A percentile compares a stretch with the other conserved stretches of the same genome.
Conservation (phyloP, 2,329 filamentous ascomycete genomes). For the Xylaria sp. region DNA sequence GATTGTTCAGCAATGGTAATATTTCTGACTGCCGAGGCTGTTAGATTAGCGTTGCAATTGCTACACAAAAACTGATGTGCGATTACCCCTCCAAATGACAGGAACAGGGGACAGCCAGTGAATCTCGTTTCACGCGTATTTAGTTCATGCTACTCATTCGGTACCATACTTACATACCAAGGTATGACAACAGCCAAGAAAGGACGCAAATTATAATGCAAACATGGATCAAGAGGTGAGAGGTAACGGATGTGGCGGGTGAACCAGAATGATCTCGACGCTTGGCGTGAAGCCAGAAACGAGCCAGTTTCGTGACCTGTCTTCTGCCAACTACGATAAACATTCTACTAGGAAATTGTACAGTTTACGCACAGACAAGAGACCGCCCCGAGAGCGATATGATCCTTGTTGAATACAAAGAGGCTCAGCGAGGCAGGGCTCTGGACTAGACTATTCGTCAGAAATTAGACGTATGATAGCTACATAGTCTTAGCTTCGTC, state of each 20-base stretch:
- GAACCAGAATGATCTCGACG: constrained; percentile 7
- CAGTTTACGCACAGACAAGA: constrained; percentile 8
- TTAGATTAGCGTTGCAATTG: constrained; percentile 25
- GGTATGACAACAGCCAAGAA: constrained; percentile 5
- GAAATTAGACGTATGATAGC: background rate
- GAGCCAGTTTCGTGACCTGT: constrained; percentile 20
- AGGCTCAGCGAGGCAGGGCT: background rate
- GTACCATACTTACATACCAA: constrained; percentile 6
- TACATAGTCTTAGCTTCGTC: constrained; percentile 1
- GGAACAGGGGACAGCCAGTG: constrained; percentile 4
- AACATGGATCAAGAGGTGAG: constrained; percentile 7
- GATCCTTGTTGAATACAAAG: background rate
- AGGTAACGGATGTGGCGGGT: constrained; percentile 3
- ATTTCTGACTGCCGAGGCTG: background rate
- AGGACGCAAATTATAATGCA: background rate
- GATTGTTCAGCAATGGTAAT: constrained; percentile 9
- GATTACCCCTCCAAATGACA: constrained; percentile 5
- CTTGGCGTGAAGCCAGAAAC: constrained; percentile 22
- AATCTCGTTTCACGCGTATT: constrained; percentile 20
- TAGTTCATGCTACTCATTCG: constrained; percentile 17
- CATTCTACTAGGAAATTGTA: background rate
- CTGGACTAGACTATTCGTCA: background rate
- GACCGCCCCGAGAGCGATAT: background rate
- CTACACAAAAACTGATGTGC: constrained; percentile 23
- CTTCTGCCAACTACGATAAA: constrained; percentile 2